Evolutionary conservation across 805 yeast genomes (phyloP), one percentile per base, ranked within the genome.

Genomic region (Cephaloascus fragrans): DNA sequence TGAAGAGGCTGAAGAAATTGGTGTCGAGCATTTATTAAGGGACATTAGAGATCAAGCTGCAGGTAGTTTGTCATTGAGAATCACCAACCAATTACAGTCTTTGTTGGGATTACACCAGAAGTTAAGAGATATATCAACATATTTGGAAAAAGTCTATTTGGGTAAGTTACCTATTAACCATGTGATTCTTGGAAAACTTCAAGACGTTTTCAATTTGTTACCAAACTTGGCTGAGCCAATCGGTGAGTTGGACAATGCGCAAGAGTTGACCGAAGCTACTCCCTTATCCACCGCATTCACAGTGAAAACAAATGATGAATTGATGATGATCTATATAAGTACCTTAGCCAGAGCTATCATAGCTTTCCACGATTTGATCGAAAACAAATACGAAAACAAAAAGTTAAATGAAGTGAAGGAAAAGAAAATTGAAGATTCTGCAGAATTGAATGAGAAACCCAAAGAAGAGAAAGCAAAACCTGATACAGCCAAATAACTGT

Each of bases 1-100:
- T 3, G 98, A 93, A 56, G 99, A 93, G 57, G 98, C 98, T 8
- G 99, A 93, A 62, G 99, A 93, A 62, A 93, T 93, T 49, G 99
- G 98, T 45, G 99, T 93, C 12, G 99, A 93, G 60, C 99, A 93
- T 58, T 64, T 93, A 44, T 64, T 93, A 43, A 80, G 97, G 54
- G 98, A 93, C 54, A 87, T 88, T 18, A 77, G 97, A 52, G 97
- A 90, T 56, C 96, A 89, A 51, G 96, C 97, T 8, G 94, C 96
- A 12, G 98, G 98, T 8, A 82, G 82, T 36, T 72, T 93, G 43
- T 81, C 97, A 2, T 76, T 89, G 38, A 78, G 82, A 55, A 78
- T 93, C 39, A 88, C 97, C 14, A 83, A 84, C 55, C 96, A 88
- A 55, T 76, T 93, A 52, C 84, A 83, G 49, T 86, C 96, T 1